Base-by-base conservation (phyloP, 2,329 filamentous ascomycete genomes). In the Venturia asperata region DNA sequence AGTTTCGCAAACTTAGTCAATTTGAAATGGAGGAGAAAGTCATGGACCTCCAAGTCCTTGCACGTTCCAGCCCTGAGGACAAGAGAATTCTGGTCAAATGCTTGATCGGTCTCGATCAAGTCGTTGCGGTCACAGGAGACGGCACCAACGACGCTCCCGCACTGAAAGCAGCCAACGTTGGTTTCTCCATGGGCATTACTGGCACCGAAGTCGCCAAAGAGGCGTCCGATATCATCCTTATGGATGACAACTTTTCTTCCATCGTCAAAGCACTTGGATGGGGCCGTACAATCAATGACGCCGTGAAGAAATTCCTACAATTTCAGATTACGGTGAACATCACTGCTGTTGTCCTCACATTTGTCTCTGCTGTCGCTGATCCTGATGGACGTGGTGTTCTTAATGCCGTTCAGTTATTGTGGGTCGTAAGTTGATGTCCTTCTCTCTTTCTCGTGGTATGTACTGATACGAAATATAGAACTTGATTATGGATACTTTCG, bases 401-500 rank as follows among this genome's bases (percentile, higher is more conserved):
- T 65, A 94, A 86, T 1, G 92, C 92, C 13, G 92, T 96, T 34
- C 92, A 97, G 77, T 84, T 97, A 70, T 86, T 97, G 39, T 97
- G 92, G 92, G 91, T 97, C 71, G 52, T 58, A 58, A 58, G 52
- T 58, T 15, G 21, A 52, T 17, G 21, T 52, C 21, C 4, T 21
- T 37, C 15, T n/a, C 52, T 11, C 30, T 37, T 15, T 1, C 21
- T 37, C 7, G 1, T 10, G 17, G 17, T 30, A 3, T 15, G 19
- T n/a, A 24, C 52, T 58, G 21, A 58, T 15, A 13, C 37, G 27
- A 6, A 27, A 15, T 58, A 3, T n/a, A 58, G 52, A 97, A 96
- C 72, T 81, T 97, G 71, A 97, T 97, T 78, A 97, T 96, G 92
- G 92, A 97, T 71, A 96, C 92, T 0, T 91, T 97, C 67, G 92